phyloP scores from a whole-genome alignment of 805 yeast genomes.

The Wickerhamomyces ciferrii region DNA sequence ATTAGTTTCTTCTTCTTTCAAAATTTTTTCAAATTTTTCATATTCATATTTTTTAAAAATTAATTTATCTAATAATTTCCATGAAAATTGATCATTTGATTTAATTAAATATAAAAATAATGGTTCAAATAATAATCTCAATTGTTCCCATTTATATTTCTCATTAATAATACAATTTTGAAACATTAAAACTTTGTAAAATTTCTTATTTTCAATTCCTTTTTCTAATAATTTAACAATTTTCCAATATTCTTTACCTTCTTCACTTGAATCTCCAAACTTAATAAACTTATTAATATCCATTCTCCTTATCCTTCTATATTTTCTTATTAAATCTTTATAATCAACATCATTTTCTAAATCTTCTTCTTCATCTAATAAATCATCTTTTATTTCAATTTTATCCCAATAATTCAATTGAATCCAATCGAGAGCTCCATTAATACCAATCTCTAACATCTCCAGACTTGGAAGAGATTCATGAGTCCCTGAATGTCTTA shows the following conservation, averaged over 20 bases:
- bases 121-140: conserved; percentile 26
- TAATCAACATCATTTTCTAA: conserved; percentile 13
- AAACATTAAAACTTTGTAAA: conserved; percentile 23
- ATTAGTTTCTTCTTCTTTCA: neutral
- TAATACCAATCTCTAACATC: conserved; percentile 55
- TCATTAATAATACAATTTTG: conserved; percentile 28
- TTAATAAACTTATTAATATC: conserved; percentile 34
- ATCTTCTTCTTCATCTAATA: conserved; percentile 15
- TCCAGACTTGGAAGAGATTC: conserved; percentile 72
- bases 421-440: conserved; percentile 71
- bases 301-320: conserved; percentile 44
- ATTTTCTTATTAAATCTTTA: conserved; percentile 36
- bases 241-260: conserved; percentile 38
- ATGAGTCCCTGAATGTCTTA: conserved; percentile 89
- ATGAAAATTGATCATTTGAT: conserved; percentile 11
- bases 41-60: conserved; percentile 8
- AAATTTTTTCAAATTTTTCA: conserved; percentile 7
- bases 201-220: conserved; percentile 11
- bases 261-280: conserved; percentile 37
- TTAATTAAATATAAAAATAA: conserved; percentile 9
- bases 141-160: conserved; percentile 20
- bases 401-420: conserved; percentile 66
- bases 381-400: conserved; percentile 5
- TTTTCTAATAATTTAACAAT: conserved; percentile 23
- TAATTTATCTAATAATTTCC: conserved; percentile 13